Percentiles rank a stretch among this genome's conserved stretches.
Conservation (phyloP, 2,329 filamentous ascomycete species). For the Ustilaginoidea virens region DNA sequence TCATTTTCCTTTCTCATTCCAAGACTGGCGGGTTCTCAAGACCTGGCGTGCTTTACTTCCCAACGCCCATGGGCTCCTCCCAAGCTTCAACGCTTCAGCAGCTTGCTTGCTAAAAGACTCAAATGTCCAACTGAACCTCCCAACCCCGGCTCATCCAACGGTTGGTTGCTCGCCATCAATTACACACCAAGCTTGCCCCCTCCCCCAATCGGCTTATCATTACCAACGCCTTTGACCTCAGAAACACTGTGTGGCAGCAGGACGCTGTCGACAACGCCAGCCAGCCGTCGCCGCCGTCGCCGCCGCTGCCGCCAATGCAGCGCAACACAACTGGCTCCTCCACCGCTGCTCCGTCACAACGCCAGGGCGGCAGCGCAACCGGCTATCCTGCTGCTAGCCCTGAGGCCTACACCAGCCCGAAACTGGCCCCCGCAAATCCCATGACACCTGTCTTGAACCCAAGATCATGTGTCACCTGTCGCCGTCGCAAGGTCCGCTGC, state of each 20-base stretch:
- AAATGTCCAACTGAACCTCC: too few species aligned
- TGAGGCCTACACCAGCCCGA: slow-evolving; percentile 21
- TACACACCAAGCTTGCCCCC: neutral
- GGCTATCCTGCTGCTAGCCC: slow-evolving; percentile 25
- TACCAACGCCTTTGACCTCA: slow-evolving; percentile 11
- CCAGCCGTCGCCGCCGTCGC: slow-evolving; percentile 11
- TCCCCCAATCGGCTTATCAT: slow-evolving; percentile 1
- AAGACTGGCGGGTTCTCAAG: too few species aligned
- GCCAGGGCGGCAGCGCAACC: slow-evolving; percentile 18
- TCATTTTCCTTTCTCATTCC: too few species aligned
- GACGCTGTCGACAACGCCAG: slow-evolving; percentile 9
- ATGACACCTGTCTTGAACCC: slow-evolving; percentile 25
- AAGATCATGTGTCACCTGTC: slow-evolving; percentile 33
- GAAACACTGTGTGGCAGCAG: slow-evolving; percentile 6
- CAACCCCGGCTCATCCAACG: neutral
- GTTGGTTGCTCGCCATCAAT: neutral
- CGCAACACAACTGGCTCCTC: slow-evolving; percentile 2
- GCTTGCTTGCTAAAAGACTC: too few species aligned
- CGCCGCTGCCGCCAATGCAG: slow-evolving; percentile 3
- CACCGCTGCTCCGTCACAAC: slow-evolving; percentile 6
- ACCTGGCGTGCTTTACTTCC: too few species aligned
- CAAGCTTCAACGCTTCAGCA: too few species aligned
- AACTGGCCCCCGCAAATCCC: slow-evolving; percentile 17
- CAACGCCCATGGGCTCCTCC: too few species aligned
- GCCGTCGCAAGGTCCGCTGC: slow-evolving; percentile 55